Percentiles rank a stretch among this genome's conserved stretches.
These are phyloP conservation scores for Penicillium bialowiezense DNA, from an alignment of 495 filamentous ascomycete species.

Conservation along the genomic window DNA sequence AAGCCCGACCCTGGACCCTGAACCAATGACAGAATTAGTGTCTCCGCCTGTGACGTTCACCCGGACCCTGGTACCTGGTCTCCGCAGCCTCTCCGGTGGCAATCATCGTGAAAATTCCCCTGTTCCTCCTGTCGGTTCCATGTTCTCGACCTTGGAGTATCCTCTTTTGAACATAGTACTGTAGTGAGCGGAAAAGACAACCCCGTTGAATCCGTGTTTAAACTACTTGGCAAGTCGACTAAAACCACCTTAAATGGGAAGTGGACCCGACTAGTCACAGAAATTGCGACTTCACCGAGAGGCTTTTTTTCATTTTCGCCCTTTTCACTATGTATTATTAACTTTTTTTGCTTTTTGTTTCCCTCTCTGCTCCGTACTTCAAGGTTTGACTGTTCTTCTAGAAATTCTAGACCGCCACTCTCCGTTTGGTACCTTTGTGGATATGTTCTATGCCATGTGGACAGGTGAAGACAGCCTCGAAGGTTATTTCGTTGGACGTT, in stretches of 20 bases:
- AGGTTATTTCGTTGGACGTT: no score
- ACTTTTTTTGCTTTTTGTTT: no score
- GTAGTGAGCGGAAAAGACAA: no score
- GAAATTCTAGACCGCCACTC: slow-evolving; percentile 21
- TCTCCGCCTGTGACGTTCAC: slow-evolving; percentile 24
- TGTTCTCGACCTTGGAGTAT: neutral
- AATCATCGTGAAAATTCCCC: slow-evolving; percentile 1
- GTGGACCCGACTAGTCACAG: neutral
- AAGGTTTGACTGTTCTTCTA: slow-evolving; percentile 12
- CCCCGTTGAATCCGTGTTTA: neutral
- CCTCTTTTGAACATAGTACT: neutral
- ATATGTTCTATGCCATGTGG: neutral
- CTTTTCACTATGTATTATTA: no score
- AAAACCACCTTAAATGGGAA: neutral
- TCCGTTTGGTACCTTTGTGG: slow-evolving; percentile 16
- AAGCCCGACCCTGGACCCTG: neutral
- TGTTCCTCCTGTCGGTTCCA: no score
- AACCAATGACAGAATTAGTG: neutral
- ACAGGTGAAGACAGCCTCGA: neutral
- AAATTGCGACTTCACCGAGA: neutral
- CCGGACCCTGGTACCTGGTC: slow-evolving; percentile 18
- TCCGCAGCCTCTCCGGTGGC: slow-evolving; percentile 20
- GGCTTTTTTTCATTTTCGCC: neutral
- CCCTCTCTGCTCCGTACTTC: no score
- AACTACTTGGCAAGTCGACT: neutral